Base-by-base conservation (phyloP, 2,329 filamentous ascomycete genomes). In the Cladophialophora psammophila region DNA sequence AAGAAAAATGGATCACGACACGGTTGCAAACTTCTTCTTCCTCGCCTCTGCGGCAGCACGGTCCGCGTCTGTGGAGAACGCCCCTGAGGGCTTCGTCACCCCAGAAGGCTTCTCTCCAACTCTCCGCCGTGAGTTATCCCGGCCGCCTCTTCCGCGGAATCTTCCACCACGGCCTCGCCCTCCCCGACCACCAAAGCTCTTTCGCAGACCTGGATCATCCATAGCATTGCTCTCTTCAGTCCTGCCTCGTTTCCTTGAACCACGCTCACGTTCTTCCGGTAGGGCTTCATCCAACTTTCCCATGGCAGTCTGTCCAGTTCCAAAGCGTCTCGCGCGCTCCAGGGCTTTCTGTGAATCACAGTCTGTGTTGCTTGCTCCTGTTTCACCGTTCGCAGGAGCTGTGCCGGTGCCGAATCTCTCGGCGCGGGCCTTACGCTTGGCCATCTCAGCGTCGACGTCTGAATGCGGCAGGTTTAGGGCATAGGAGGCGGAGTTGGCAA, bases 351-450 rank as follows among this genome's bases (percentile, higher is more conserved):
- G 75, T 12, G 81, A 79, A 60, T 83, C 81, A 13, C 77, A 75
- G 62, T 78, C 75, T 0, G 77, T 71, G 26, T 80, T 78, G 64
- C 80, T 78, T n/a, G 77, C 76, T 10, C 55, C 62, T 45, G 62
- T 60, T 34, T 65, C 62, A 26, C 57, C 66, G 32, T 67, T 69
- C 2, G 69, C 57, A 35, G 55, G 48, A 60, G 79, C 78, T 18
- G 77, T 76, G 31, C 48, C 53, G 26, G 62, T 62, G 18, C 81
- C 81, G 69, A 84, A 84, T 65, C 83, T 81, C 68, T 80, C 81
- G 12, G 82, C 82, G 60, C 82, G 81, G 42, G 79, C 79, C 73
- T 82, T 82, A 67, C 82, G 81, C 75, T 82, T 83, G 64, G 76
- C 78, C 70, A 83, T 67, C 64, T 84, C 82, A 48, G 77, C 77